phyloP scores from a whole-genome alignment of 441 rosid species.

The Adansonia gregorii region DNA sequence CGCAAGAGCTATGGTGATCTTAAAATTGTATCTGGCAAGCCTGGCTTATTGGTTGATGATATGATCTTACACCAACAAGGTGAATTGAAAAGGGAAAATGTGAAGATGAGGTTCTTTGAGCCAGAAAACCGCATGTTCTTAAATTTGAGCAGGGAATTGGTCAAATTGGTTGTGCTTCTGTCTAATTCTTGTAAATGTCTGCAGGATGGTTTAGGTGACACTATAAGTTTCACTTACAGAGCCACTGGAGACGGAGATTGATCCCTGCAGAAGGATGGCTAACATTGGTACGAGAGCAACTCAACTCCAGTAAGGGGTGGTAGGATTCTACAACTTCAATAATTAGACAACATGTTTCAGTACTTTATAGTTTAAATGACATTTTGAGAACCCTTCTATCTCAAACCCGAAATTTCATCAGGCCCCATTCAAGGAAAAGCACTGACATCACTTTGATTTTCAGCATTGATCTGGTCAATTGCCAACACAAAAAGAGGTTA shows the following conservation, averaged over 20 bases:
- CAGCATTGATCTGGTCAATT: constrained; percentile 88
- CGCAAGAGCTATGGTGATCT: background rate
- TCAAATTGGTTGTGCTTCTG: constrained; percentile 12
- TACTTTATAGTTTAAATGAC: background rate
- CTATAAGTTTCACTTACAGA: constrained; percentile 94
- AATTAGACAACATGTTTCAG: constrained; percentile 24
- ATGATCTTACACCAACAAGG: constrained; percentile 10
- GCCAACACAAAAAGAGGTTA: constrained; percentile 88
- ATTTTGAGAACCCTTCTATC: constrained; percentile 9
- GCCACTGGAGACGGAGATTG: constrained; percentile 93
- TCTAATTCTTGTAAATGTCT: constrained; percentile 1
- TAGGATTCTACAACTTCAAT: constrained; percentile 40
- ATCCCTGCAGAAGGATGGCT: constrained; percentile 89
- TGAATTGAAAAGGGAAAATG: background rate
- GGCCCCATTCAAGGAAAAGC: constrained; percentile 64
- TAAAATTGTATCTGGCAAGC: background rate
- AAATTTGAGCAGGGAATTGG: background rate
- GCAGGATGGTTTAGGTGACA: constrained; percentile 98
- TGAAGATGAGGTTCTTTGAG: constrained; percentile 12
- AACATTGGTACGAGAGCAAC: constrained; percentile 86
- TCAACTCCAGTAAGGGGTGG: constrained; percentile 89
- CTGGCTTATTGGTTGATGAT: background rate
- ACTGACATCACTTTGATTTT: constrained; percentile 70
- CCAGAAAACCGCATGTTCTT: constrained; percentile 1
- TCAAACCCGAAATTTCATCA: constrained; percentile 33